Evolutionary conservation across 441 rosid genomes (phyloP).

Genomic region (Eruca vesicaria): DNA sequence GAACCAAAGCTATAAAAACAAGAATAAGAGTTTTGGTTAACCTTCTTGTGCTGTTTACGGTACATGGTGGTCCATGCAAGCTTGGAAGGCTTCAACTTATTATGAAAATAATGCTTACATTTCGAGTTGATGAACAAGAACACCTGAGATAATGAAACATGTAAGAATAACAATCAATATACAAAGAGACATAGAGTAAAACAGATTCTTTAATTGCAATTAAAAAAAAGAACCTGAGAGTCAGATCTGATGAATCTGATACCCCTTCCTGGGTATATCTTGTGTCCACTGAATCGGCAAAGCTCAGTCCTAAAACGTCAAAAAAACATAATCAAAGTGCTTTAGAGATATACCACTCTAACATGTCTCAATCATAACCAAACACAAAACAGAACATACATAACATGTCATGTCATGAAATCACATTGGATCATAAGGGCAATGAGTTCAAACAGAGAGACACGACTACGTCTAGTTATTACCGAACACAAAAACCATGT

Average conservation of each 20-base stretch:
- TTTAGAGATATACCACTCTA: background rate
- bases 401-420: background rate
- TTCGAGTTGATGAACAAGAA: conserved; percentile 83
- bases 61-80: conserved; percentile 92
- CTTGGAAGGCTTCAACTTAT: conserved; percentile 88
- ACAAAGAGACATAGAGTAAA: background rate
- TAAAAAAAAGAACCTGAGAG: conserved; percentile 61
- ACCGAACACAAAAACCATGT: background rate
- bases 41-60: conserved; percentile 93
- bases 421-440: background rate
- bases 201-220: background rate
- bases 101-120: conserved; percentile 89
- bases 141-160: conserved; percentile 42
- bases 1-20: background rate
- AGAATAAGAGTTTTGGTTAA: background rate
- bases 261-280: conserved; percentile 87
- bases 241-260: conserved; percentile 77
- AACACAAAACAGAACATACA: background rate
- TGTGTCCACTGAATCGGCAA: conserved; percentile 83
- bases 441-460: background rate
- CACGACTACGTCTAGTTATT: background rate
- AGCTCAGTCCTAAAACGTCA: conserved; percentile 66
- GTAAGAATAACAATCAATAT: background rate
- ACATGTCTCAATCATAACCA: background rate
- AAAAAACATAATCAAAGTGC: background rate